Evolutionary conservation across 2,329 filamentous ascomycete species (phyloP), one percentile per base, ranked within the genome.

Genomic region (Nothomitra cinnamomea): DNA sequence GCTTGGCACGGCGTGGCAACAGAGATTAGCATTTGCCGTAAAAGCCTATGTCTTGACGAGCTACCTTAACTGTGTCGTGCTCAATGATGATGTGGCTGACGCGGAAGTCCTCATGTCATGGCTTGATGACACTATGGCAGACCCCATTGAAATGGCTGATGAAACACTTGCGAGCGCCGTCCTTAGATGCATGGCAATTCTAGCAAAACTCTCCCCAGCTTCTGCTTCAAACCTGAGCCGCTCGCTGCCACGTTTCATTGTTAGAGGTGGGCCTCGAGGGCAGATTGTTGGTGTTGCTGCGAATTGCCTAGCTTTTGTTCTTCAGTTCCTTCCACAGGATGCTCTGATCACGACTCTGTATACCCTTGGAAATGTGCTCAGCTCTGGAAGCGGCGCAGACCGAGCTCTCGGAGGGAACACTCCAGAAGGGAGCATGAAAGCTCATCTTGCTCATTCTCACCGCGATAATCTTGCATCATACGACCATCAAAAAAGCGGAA

Each of bases 321-420:
- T 98, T 54, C 83, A 82, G 59, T 75, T 83, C 61, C 75, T 96
- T 12, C 94, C 92, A 1, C 85, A 94, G 61, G 92, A 98, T 70
- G 83, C 88, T 36, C 78, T 95, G 36, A 96, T 98, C 59, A 94
- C 89, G 3, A 96, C 89, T 1, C 72, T 98, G 8, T 98, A 98
- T 68, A 92, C 88, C 0, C 75, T 98, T n/a, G 92, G 92, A 19
- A 98, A 98, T 64, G 84, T 95, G 2, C 74, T 98, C 13, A 95
- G 88, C 60, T 82, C 87, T 3, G 80, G 78, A 48, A 73, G 75
- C 5, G 69, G 68, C 17, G 62, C 70, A 35, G 76, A 79, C 28
- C 72, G 72, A 57, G 65, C 58, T 57, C 63, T 60, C 28, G 61
- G 74, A 13, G 78, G 58, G 53, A 77, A 55, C 69, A 65, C 57